phyloP scores from a whole-genome alignment of 1,284 basidiomycete species.

The Mycosarcoma mackinlayi region DNA sequence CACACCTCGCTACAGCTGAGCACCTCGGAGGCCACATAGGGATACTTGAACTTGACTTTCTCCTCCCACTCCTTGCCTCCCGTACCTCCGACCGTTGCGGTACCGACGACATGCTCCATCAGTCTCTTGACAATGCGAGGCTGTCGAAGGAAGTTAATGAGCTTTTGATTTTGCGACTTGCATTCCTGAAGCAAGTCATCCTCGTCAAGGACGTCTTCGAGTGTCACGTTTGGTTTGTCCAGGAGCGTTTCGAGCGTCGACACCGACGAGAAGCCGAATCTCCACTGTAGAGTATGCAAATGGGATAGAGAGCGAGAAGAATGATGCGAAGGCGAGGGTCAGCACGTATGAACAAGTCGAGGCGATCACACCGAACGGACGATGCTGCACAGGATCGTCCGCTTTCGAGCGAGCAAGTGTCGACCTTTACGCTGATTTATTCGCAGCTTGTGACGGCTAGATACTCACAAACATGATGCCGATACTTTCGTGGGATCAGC shows the following conservation, averaged over 20 bases:
- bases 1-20: slow-evolving; percentile 90
- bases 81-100: slow-evolving; percentile 81
- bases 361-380: too few species aligned
- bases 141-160: slow-evolving; percentile 85
- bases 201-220: slow-evolving; percentile 93
- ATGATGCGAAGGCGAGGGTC: not conserved
- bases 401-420: not conserved
- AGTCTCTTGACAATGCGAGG: slow-evolving; percentile 82
- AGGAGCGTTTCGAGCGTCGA: slow-evolving; percentile 64
- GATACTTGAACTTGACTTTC: slow-evolving; percentile 74
- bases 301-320: not conserved
- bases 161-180: slow-evolving; percentile 89
- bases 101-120: slow-evolving; percentile 84
- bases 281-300: slow-evolving; percentile 48
- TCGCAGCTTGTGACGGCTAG: too few species aligned
- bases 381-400: not conserved
- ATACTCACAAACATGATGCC: slow-evolving; percentile 42
- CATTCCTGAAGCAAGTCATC: slow-evolving; percentile 93
- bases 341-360: not conserved
- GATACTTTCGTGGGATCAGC: slow-evolving; percentile 2
- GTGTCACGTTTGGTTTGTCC: slow-evolving; percentile 69
- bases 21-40: slow-evolving; percentile 93
- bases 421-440: too few species aligned
- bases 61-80: slow-evolving; percentile 64
- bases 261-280: slow-evolving; percentile 64